Percentiles rank a stretch among this genome's conserved stretches.
Conservation (phyloP, 352 stramenopile genomes). For the Globisporangium cederbergense region DNA sequence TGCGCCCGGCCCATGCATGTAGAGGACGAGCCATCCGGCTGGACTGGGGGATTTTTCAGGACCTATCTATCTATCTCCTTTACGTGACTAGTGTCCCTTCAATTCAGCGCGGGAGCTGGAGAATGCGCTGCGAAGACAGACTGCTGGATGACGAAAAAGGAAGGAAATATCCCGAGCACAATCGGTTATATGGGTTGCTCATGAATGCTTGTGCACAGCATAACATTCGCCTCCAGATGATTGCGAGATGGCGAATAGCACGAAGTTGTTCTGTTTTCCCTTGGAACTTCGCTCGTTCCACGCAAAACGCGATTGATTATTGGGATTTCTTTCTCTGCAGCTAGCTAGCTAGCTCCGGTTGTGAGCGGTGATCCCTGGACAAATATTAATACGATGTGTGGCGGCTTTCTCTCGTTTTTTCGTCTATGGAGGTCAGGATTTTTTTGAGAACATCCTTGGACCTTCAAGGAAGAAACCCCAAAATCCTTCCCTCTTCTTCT, state of each 20-base stretch:
- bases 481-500: not conserved
- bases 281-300: conserved; percentile 10
- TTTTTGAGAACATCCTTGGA: not conserved
- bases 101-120: not conserved
- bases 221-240: too few species aligned
- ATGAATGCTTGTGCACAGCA: not conserved
- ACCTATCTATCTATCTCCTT: not conserved
- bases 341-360: not conserved
- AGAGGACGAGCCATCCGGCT: not conserved
- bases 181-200: not conserved
- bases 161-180: not conserved
- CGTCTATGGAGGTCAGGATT: not conserved
- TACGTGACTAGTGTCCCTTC: not conserved
- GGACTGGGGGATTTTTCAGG: not conserved
- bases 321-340: not conserved
- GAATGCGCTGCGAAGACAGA: not conserved
- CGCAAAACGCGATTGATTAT: conserved; percentile 10
- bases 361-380: not conserved
- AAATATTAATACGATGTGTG: conserved; percentile 2
- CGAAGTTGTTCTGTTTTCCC: too few species aligned
- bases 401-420: not conserved
- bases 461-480: not conserved
- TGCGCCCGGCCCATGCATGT: not conserved
- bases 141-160: not conserved
- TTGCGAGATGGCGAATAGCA: too few species aligned